A percentile compares a stretch with the other conserved stretches of the same genome.
phyloP scores from a whole-genome alignment of 192 early-diverging fungal genomes.

The Umbelopsis isabellina region DNA sequence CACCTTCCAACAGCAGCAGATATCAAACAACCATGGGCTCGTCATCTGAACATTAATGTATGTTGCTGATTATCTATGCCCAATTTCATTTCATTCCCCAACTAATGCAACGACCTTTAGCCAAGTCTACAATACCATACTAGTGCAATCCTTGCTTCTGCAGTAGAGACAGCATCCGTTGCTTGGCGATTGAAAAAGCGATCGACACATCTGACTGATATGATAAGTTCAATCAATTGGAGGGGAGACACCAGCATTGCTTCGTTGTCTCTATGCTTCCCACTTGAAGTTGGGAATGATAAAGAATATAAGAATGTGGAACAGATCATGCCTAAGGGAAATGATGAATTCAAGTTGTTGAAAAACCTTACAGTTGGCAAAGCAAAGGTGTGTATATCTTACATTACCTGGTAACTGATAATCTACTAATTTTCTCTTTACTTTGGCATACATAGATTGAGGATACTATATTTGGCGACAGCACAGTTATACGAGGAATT shows the following conservation, averaged over 20 bases:
- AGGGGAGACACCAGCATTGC: conserved; percentile 46
- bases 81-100: not conserved
- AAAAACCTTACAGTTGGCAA: not conserved
- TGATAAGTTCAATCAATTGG: conserved; percentile 49
- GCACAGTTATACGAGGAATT: not conserved
- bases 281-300: conserved; percentile 20
- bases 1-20: conserved; percentile 35
- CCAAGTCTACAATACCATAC: conserved; percentile 52
- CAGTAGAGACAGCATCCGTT: conserved; percentile 50
- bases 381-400: not conserved
- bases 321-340: not conserved
- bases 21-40: conserved; percentile 24
- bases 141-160: conserved; percentile 55
- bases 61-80: conserved; percentile 29
- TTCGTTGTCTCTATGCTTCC: conserved; percentile 38
- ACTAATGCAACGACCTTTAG: conserved; percentile 24
- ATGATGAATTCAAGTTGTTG: not conserved
- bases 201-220: conserved; percentile 35
- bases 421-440: not conserved
- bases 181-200: conserved; percentile 46
- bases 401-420: not conserved
- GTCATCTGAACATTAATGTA: conserved; percentile 43
- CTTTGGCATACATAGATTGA: not conserved
- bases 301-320: not conserved
- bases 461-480: not conserved